phyloP scores from a whole-genome alignment of 352 stramenopile species.

The Sclerospora graminicola region DNA sequence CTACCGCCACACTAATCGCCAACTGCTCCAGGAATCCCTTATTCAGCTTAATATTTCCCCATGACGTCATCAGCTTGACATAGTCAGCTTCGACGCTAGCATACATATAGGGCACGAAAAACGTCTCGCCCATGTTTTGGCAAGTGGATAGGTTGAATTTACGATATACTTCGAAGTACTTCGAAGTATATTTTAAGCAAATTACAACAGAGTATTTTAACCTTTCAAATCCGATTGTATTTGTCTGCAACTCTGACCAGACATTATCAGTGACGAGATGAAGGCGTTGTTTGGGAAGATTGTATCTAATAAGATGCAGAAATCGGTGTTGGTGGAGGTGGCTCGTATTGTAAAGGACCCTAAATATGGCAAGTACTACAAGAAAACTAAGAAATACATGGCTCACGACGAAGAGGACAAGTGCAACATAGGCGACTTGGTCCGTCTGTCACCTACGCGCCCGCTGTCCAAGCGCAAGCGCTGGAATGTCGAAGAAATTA shows the following conservation, averaged over 20 bases:
- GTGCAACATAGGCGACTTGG: conserved; percentile 87
- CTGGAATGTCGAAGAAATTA: conserved; percentile 87
- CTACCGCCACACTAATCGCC: conserved; percentile 16
- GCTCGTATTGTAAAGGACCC: conserved; percentile 90
- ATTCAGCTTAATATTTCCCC: conserved; percentile 49
- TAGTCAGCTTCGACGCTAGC: conserved; percentile 40
- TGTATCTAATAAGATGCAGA: conserved; percentile 95
- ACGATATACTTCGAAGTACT: too few relatives aligned
- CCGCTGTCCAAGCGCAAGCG: conserved; percentile 82
- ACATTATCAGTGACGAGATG: conserved; percentile 31
- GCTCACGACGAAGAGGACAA: conserved; percentile 92
- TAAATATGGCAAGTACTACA: conserved; percentile 92
- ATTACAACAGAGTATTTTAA: not conserved
- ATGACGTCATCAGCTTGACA: conserved; percentile 63
- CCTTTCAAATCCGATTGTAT: not conserved
- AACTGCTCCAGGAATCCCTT: conserved; percentile 38
- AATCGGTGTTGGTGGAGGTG: conserved; percentile 93
- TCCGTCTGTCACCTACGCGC: conserved; percentile 63
- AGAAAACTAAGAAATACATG: conserved; percentile 97
- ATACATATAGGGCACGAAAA: conserved; percentile 75
- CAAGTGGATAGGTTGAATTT: not conserved
- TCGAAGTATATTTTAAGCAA: not conserved
- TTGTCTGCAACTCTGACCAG: conserved; percentile 5
- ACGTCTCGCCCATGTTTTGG: conserved; percentile 15
- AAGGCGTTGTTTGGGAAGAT: conserved; percentile 92